Base-by-base conservation (phyloP, 805 yeast species). In the Saturnispora silvae region DNA sequence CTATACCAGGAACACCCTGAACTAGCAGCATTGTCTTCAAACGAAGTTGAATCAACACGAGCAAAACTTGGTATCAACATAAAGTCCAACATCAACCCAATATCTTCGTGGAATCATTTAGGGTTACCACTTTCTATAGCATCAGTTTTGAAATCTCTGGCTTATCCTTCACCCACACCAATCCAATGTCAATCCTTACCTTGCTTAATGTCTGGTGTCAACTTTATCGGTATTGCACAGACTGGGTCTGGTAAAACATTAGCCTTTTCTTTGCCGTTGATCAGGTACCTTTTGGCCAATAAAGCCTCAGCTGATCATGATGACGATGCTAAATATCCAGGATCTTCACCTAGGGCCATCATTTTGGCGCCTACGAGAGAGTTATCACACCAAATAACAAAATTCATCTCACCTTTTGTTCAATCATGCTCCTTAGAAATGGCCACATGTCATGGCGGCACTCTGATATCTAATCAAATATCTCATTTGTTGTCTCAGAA, bases 241-340 rank as follows among this genome's bases (percentile, higher is more conserved):
- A 92, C 98, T 0, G 98, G 98, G 0, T 83, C 96, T 1, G 98
- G 98, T 3, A 92, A 92, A 53, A 92, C 98, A 0, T 67, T 89
- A 47, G 81, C 96, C 1, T 92, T 83, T 58, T 62, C 86, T 7
- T 53, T 92, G 5, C 96, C 98, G 0, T 57, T 92, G 60, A 64
- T 89, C 36, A 67, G 95, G 35, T 97, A 89, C 44, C 74, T 92
- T 8, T 70, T 74, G 40, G 87, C 83, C 31, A 94, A 85, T 50
- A 32, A 35, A 4, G 5, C 10, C 7, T 10, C 7, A 22, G 10
- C 24, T 22, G 9, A 3, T 14, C 15, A 11, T 15, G 24, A 4
- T 10, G 10, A 8, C 7, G 17, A 27, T 7, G 60, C 71, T 2
- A 43, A 74, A 9, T 43, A 55, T 1, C 45, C 47, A 3, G 83